phyloP scores from a whole-genome alignment of 2,329 filamentous ascomycete species.

The Huntiella abstrusa region DNA sequence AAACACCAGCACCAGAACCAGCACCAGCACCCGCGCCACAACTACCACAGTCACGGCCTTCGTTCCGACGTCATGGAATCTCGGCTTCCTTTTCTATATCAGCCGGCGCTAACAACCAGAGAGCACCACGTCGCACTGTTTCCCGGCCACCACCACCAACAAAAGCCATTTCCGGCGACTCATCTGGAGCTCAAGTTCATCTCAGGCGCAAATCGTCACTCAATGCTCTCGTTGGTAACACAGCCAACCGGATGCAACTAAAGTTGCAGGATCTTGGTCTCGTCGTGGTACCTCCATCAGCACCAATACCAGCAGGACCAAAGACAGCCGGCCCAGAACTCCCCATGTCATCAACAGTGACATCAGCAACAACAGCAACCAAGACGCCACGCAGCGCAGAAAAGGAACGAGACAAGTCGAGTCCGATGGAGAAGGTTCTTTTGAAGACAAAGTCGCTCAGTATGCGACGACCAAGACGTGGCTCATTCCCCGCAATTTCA shows the following conservation, averaged over 20 bases:
- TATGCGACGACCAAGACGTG: not conserved
- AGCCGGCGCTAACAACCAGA: not conserved
- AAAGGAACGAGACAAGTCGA: not conserved
- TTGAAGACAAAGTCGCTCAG: constrained; percentile 1
- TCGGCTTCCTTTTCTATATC: constrained; percentile 1
- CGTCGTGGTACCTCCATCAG: not conserved
- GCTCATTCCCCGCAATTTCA: not conserved
- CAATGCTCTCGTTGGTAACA: not conserved
- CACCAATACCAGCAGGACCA: not conserved
- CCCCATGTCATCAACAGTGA: not conserved
- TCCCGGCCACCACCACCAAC: not conserved
- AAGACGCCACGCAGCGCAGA: not conserved
- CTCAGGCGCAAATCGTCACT: not conserved
- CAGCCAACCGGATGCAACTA: too few species aligned
- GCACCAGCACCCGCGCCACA: not conserved
- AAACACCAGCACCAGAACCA: too few species aligned
- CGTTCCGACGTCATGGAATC: not conserved
- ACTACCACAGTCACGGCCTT: not conserved
- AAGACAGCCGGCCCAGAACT: not conserved
- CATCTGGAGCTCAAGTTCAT: not conserved
- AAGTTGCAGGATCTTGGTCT: not conserved
- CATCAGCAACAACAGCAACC: not conserved
- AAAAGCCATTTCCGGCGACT: too few species aligned
- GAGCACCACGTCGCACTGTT: not conserved
- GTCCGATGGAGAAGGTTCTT: not conserved